Conservation (phyloP, 768 basidiomycete genomes). For the Russula abietina region DNA sequence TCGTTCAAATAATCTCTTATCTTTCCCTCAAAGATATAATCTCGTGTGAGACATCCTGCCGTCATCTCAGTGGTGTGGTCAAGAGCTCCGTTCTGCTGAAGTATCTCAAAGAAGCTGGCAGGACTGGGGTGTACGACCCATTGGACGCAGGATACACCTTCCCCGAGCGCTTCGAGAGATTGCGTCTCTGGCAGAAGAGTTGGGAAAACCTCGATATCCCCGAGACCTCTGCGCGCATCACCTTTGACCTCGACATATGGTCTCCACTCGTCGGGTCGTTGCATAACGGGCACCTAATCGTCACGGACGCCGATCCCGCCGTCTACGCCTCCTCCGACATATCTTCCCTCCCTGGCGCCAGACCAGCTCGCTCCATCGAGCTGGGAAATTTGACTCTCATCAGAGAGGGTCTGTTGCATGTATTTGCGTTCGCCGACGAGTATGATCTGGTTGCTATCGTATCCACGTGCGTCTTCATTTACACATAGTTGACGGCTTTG, state of each 20-base stretch:
- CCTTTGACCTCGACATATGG: slow-evolving; percentile 19
- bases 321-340: slow-evolving; percentile 19
- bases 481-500: background rate
- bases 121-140: slow-evolving; percentile 19
- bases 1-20: slow-evolving; percentile 21
- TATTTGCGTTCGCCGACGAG: slow-evolving; percentile 19
- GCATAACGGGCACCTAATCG: slow-evolving; percentile 17
- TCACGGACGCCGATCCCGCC: slow-evolving; percentile 16
- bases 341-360: slow-evolving; percentile 5
- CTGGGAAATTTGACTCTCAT: slow-evolving; percentile 13
- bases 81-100: slow-evolving; percentile 18
- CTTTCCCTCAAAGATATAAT: slow-evolving; percentile 17
- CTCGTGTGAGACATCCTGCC: slow-evolving; percentile 20
- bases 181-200: slow-evolving; percentile 17
- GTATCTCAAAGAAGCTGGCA: slow-evolving; percentile 21
- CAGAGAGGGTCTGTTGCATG: slow-evolving; percentile 15
- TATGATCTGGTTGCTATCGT: slow-evolving; percentile 15
- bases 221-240: slow-evolving; percentile 9
- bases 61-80: slow-evolving; percentile 18
- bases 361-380: slow-evolving; percentile 12
- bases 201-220: slow-evolving; percentile 22
- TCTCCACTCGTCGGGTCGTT: slow-evolving; percentile 21
- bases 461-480: slow-evolving; percentile 10
- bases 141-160: slow-evolving; percentile 12
- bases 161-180: slow-evolving; percentile 17